Evolutionary conservation across 257 asterid species (phyloP), one percentile per base, ranked within the genome.

Genomic region (Cynanchum wilfordii): DNA sequence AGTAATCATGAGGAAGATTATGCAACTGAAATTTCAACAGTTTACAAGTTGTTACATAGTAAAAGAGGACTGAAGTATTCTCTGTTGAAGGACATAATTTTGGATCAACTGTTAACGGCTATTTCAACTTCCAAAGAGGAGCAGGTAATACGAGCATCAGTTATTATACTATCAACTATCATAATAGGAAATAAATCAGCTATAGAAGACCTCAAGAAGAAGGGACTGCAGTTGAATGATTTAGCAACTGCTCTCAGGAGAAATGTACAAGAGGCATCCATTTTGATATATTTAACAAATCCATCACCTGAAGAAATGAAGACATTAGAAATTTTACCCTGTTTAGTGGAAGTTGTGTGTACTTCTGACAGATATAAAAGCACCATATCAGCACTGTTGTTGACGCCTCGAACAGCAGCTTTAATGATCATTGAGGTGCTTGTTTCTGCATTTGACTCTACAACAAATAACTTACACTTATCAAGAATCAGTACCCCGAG

Each of bases 361-460:
- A 77, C 87, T 64, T 81, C 96, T 40, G 84, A 80, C 65, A 83
- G 84, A 73, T 83, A 82, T 82, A 84, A 88, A 76, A 44, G 78
- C 27, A 85, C 78, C 30, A 59, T 86, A 27, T 79, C 80, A 25
- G 71, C 92, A 30, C 78, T 85, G 25, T 17, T 44, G 49, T 65
- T 89, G 45, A 85, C 98, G 27, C 98, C 98, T 13, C 89, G 96
- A 1, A 87, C 94, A 8, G 98, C 98, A 3, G 91, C 98, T 0
- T 47, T 93, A 75, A 88, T 87, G 96, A 89, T 93, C 65, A 89
- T 93, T 63, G 97, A 93, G 81, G 77, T 81, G 20, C 77, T 93
- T 7, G 93, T 90, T 71, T 82, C 86, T 22, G 93, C 94, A 36
- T 89, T 86, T 60, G 98, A 93, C 82, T 75, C 36, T 62, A 89